Conservation (phyloP, 2,329 filamentous ascomycete genomes). For the Fusarium haematococcum region DNA sequence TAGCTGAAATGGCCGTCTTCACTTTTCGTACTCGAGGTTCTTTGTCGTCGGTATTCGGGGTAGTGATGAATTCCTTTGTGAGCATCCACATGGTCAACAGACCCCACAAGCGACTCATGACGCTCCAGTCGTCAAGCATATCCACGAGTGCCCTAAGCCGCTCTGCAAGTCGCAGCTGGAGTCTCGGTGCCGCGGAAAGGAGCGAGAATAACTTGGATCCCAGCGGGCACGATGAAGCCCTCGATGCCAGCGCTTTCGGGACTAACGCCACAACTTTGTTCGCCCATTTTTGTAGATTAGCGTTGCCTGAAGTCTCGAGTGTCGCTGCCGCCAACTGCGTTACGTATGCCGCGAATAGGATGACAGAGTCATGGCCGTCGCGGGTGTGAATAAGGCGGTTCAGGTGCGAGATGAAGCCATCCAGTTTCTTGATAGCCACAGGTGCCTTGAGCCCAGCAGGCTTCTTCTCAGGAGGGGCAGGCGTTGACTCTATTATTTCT, state of each 20-base stretch:
- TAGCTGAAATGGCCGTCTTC: neutral
- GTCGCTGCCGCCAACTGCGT: slow-evolving; percentile 20
- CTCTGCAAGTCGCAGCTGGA: neutral
- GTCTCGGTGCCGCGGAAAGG: neutral
- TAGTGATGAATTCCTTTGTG: slow-evolving; percentile 13
- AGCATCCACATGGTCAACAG: slow-evolving; percentile 15
- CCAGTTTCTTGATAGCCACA: slow-evolving; percentile 9
- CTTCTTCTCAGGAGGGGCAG: fast-evolving
- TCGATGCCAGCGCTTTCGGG: fast-evolving
- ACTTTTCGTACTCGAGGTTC: neutral
- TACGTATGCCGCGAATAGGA: slow-evolving; percentile 29
- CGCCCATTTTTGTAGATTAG: neutral
- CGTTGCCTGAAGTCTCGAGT: slow-evolving; percentile 14
- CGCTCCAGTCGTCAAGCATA: slow-evolving; percentile 37
- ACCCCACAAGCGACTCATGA: slow-evolving; percentile 29
- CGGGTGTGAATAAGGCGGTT: slow-evolving; percentile 28
- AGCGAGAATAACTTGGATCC: neutral
- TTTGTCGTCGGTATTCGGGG: neutral
- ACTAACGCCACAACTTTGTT: fast-evolving
- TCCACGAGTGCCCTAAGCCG: slow-evolving; percentile 11
- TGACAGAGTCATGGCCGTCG: slow-evolving; percentile 24
- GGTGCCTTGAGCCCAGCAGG: neutral
- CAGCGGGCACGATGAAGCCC: neutral
- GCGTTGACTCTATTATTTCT: neutral
- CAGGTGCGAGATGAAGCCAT: slow-evolving; percentile 20